phyloP scores from a whole-genome alignment of 129 eudicot genomes.

The Flaveria ramosissima region DNA sequence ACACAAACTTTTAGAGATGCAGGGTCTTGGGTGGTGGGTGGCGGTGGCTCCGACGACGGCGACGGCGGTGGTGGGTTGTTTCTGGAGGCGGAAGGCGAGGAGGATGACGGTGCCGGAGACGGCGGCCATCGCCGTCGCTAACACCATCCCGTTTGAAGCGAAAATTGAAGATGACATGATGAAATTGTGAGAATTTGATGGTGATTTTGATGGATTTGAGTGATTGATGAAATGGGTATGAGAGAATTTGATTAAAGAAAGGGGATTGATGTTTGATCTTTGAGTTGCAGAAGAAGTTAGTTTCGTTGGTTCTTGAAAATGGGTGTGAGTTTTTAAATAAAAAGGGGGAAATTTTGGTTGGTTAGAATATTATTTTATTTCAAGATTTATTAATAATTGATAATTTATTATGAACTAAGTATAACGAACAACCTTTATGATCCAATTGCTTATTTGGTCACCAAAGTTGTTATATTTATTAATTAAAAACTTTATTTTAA shows the following conservation, averaged over 20 bases:
- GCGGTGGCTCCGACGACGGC: constrained; percentile 12
- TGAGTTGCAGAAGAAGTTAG: constrained; percentile 32
- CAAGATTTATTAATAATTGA: too few species aligned
- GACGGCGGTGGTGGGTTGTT: constrained; percentile 30
- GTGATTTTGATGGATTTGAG: background rate
- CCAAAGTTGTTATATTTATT: too few species aligned
- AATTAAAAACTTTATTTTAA: too few species aligned
- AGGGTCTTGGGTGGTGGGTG: constrained; percentile 47
- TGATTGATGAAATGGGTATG: constrained; percentile 24
- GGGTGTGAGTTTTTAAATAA: constrained; percentile 22
- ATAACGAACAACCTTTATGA: too few species aligned
- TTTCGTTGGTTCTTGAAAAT: constrained; percentile 29
- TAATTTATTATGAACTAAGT: too few species aligned
- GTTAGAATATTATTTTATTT: background rate
- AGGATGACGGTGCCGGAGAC: constrained; percentile 74
- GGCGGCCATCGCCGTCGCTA: constrained; percentile 77
- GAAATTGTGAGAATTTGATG: background rate
- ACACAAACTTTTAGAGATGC: constrained; percentile 61
- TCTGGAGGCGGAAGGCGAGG: constrained; percentile 60
- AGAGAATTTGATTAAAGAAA: constrained; percentile 7
- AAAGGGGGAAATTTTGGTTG: constrained; percentile 37
- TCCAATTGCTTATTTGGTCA: too few species aligned
- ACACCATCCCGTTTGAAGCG: constrained; percentile 23
- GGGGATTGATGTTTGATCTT: background rate
- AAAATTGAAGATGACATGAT: constrained; percentile 48